These are phyloP conservation scores for Pistacia atlantica DNA, from an alignment of 345 rosid genomes.

Conservation along the genomic window DNA sequence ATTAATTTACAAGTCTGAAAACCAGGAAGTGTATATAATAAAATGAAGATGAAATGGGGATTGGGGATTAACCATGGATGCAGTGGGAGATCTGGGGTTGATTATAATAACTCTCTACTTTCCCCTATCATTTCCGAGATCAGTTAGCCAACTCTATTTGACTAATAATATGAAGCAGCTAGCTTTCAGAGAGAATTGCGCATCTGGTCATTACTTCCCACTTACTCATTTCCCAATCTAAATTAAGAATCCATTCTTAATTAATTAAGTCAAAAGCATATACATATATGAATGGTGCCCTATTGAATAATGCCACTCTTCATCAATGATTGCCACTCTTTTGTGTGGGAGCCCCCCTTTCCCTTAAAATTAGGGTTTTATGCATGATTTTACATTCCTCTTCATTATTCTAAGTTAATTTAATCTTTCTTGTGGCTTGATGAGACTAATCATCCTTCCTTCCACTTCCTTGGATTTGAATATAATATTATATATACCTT, in stretches of 20 bases:
- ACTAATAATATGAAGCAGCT: slow-evolving; percentile 36
- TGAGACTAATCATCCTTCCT: slow-evolving; percentile 48
- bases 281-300: slow-evolving; percentile 16
- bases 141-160: slow-evolving; percentile 63
- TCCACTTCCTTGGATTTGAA: slow-evolving; percentile 33
- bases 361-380: slow-evolving; percentile 33
- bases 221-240: slow-evolving; percentile 40
- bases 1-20: too few species aligned
- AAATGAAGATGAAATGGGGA: slow-evolving; percentile 3
- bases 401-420: not conserved
- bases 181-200: slow-evolving; percentile 28
- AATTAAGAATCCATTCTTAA: not conserved
- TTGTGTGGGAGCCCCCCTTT: slow-evolving; percentile 34
- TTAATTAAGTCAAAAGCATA: slow-evolving; percentile 12
- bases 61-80: slow-evolving; percentile 38
- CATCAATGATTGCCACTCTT: slow-evolving; percentile 68
- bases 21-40: slow-evolving; percentile 25
- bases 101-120: slow-evolving; percentile 1
- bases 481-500: not conserved
- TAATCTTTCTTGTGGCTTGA: slow-evolving; percentile 21
- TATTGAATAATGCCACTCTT: slow-evolving; percentile 31
- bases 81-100: not conserved
- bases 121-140: slow-evolving; percentile 11
- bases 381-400: slow-evolving; percentile 1
- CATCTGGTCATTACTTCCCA: slow-evolving; percentile 38